A percentile compares a stretch with the other conserved stretches of the same genome.
These are phyloP conservation scores for Lentinula sp. DNA, from an alignment of 768 basidiomycete species.

Conservation along the genomic window DNA sequence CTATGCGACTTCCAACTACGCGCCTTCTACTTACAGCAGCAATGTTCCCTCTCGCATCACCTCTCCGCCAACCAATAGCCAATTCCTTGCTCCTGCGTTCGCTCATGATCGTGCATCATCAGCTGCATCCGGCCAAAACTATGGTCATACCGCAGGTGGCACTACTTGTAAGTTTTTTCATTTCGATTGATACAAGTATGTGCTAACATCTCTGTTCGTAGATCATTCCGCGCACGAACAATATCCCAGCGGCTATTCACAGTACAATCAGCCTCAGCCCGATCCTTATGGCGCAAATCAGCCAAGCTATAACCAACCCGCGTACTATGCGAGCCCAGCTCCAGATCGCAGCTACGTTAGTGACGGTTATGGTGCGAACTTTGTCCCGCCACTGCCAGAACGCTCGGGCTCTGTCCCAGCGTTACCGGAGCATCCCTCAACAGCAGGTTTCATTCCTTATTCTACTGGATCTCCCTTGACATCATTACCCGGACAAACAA, in stretches of 20 bases:
- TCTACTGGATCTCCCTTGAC: conserved; percentile 23
- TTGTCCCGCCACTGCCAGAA: conserved; percentile 34
- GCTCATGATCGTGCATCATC: conserved; percentile 6
- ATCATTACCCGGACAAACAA: conserved; percentile 15
- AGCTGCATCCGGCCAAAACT: conserved; percentile 27
- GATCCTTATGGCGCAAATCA: conserved; percentile 20
- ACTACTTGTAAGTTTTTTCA: conserved; percentile 42
- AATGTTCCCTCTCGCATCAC: conserved; percentile 11
- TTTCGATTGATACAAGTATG: not conserved
- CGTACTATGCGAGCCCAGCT: conserved; percentile 16
- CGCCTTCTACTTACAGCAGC: conserved; percentile 25
- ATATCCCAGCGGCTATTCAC: conserved; percentile 37
- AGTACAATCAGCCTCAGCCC: conserved; percentile 36
- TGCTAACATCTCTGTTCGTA: conserved; percentile 17
- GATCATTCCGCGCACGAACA: conserved; percentile 57
- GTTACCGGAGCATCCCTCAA: conserved; percentile 16
- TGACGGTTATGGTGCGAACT: conserved; percentile 45
- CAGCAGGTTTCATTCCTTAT: conserved; percentile 12
- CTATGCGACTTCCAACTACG: conserved; percentile 34
- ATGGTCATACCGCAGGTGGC: conserved; percentile 49
- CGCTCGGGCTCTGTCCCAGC: conserved; percentile 18
- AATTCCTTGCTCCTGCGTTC: conserved; percentile 21
- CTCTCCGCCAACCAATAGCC: conserved; percentile 17
- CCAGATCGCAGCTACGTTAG: conserved; percentile 51
- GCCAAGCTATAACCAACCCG: not conserved